Evolutionary conservation across 441 rosid genomes (phyloP), one percentile per base, ranked within the genome.

Genomic region (Oxalis stricta): DNA sequence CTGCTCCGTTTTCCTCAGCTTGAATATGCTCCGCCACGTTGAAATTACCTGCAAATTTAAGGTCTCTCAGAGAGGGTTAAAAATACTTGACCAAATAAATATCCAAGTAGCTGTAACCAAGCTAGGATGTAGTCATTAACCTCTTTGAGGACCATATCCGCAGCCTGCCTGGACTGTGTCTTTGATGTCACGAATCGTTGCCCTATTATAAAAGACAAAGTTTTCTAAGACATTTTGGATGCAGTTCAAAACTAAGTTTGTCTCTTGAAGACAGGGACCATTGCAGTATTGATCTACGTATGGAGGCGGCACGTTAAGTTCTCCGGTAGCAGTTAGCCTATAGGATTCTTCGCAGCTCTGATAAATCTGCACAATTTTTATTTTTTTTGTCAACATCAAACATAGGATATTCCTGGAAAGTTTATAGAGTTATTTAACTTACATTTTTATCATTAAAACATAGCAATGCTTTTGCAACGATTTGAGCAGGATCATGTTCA

Each of bases 251-350:
- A 75, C 86, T 60, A 85, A 50, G 60, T 77, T 55, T 19, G 92
- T 85, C 64, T 85, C 95, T 0, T 66, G 9, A 31, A 73, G 58
- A 64, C 97, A 88, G 8, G 94, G 76, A 23, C 98, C 98, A 1
- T 5, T 41, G 61, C 98, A 89, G 60, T 67, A 89, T 30, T 37
- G 44, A 3, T 76, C 73, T 1, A 70, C 46, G 10, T 59, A 39
- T 1, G 53, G 69, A 15, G 8, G 56, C 11, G 84, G 73, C 48
- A 85, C 82, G 4, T 72, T 43, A 10, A 89, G 52, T 11, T 70
- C 50, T 44, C 96, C 98, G 41, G 26, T 66, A 58, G 60, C 59
- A 10, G 60, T 83, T 67, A 88, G 61, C 63, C 97, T 72, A 46
- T 52, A 70, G 24, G 81, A 44, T 48, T 73, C 84, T 24, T 65